Conservation (phyloP, 768 basidiomycete genomes). For the Leccinum broughii region DNA sequence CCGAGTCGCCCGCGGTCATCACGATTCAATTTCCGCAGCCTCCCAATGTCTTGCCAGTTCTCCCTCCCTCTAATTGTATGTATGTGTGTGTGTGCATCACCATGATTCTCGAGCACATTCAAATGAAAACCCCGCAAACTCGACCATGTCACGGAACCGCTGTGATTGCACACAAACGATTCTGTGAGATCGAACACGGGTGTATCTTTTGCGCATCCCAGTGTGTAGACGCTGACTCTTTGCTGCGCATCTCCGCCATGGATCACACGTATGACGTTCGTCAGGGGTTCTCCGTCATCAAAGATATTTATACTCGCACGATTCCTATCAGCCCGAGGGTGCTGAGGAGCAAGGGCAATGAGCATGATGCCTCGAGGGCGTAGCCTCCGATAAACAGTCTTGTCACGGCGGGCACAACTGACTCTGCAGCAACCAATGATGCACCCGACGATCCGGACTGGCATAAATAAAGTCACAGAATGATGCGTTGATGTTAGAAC, state of each 20-base stretch:
- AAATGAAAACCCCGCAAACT: neutral
- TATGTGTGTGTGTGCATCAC: neutral
- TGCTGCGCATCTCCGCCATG: neutral
- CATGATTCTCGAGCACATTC: neutral
- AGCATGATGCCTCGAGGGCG: slow-evolving; percentile 39
- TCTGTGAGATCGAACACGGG: neutral
- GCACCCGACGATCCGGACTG: slow-evolving; percentile 61
- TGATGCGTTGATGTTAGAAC: slow-evolving; percentile 20
- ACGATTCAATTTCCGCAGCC: neutral
- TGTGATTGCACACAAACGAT: neutral
- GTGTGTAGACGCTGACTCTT: neutral
- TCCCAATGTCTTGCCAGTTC: neutral
- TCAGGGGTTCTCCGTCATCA: neutral
- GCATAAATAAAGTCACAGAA: neutral
- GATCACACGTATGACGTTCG: slow-evolving; percentile 2
- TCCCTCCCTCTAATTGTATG: neutral
- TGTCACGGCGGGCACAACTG: slow-evolving; percentile 37
- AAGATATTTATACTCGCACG: slow-evolving; percentile 28
- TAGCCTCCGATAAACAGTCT: slow-evolving; percentile 54
- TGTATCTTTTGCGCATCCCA: neutral
- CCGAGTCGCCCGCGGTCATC: neutral
- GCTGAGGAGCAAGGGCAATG: slow-evolving; percentile 39
- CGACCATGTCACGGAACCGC: neutral
- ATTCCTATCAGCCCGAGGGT: slow-evolving; percentile 38
- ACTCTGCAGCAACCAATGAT: slow-evolving; percentile 55